Evolutionary conservation across 305 asterid species (phyloP), one percentile per base, ranked within the genome.

Genomic region (Nicotiana rustica): DNA sequence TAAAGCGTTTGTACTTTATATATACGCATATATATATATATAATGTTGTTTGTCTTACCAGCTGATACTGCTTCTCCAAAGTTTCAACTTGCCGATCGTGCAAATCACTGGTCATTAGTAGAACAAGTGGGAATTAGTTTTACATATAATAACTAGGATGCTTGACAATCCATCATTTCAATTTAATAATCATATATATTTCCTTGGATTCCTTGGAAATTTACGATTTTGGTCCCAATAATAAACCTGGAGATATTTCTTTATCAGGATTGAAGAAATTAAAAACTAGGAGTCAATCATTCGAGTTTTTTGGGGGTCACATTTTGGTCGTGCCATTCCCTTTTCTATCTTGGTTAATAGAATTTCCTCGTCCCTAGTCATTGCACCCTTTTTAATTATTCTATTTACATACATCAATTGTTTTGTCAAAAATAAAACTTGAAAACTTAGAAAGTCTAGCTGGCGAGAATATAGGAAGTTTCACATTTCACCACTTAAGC

Each of bases 71-170:
- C 8, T 55, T 25, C 62, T 77, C n/a, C 29, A 77, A 29, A 6
- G 80, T 76, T 57, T 57, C 66, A 57, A 49, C 49, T 55, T 10
- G 29, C 6, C 62, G 49, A 77, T 49, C 31, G 17, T 77, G 80
- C 65, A 77, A 77, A 1, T 77, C 49, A 21, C 77, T 69, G 35
- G 29, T 5, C 67, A 55, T 55, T 55, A 55, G 60, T 14, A 55
- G 64, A 59, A 59, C 5, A 10, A 70, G 77, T 38, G 57, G 41
- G 3, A 31, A 31, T 31, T 38, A 69, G 33, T 69, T 21, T 21
- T 7, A 62, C 68, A 10, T 10, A 62, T 17, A 41, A 14, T 19
- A 55, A 6, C 36, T 29, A 31, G 2, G 4, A 65, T 7, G 15
- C 4, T 13, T 18, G 59, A 13, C 14, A 55, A 10, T 6, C 59